Conservation (phyloP, 2,329 filamentous ascomycete species). For the Fusarium chuoi region DNA sequence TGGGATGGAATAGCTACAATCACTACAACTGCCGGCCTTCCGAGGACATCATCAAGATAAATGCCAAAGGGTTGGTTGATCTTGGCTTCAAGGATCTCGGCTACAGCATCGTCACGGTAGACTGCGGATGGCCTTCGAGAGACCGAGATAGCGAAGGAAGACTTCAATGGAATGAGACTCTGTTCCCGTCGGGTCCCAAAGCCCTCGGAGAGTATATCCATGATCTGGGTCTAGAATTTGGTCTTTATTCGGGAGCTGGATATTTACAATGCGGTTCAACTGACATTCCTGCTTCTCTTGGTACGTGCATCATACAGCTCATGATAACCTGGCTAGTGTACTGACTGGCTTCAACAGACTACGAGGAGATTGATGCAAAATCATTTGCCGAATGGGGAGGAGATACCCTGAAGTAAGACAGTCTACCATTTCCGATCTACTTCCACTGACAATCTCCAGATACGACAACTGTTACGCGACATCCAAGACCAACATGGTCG, state of each 20-base stretch:
- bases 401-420: slow-evolving; percentile 65
- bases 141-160: slow-evolving; percentile 55
- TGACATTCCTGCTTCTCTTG: slow-evolving; percentile 56
- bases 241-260: slow-evolving; percentile 63
- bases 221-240: slow-evolving; percentile 59
- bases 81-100: slow-evolving; percentile 62
- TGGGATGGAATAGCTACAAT: slow-evolving; percentile 71
- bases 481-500: slow-evolving; percentile 55
- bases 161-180: slow-evolving; percentile 59
- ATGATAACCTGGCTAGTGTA: fast-evolving
- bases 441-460: slow-evolving; percentile 23
- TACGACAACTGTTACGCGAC: slow-evolving; percentile 63
- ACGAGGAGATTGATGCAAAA: slow-evolving; percentile 54
- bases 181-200: slow-evolving; percentile 62
- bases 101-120: slow-evolving; percentile 66
- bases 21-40: slow-evolving; percentile 44
- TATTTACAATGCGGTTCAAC: slow-evolving; percentile 57
- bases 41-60: slow-evolving; percentile 48
- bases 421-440: neutral
- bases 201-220: slow-evolving; percentile 62
- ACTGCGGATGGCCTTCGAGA: slow-evolving; percentile 66
- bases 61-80: slow-evolving; percentile 63
- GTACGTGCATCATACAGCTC: slow-evolving; percentile 37
- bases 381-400: slow-evolving; percentile 57
- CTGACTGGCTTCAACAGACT: slow-evolving; percentile 40